Conservation (phyloP, 2,329 filamentous ascomycete species). For the Fusarium sp. region DNA sequence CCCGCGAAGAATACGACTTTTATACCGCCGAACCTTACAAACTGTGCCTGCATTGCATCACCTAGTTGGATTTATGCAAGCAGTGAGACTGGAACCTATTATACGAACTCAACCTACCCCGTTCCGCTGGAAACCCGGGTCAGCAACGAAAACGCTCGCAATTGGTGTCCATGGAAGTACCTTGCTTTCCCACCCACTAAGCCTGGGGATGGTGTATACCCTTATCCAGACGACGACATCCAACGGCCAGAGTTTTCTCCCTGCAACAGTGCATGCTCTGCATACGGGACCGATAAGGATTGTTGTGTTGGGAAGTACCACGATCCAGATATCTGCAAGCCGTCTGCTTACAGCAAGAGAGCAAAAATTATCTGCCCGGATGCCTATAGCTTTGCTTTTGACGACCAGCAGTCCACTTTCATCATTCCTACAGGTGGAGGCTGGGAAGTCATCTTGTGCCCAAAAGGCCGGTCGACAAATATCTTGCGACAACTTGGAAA, state of each 20-base stretch:
- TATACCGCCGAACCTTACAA: conserved; percentile 80
- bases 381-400: conserved; percentile 81
- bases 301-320: conserved; percentile 80
- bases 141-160: conserved; percentile 65
- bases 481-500: conserved; percentile 64
- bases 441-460: conserved; percentile 84
- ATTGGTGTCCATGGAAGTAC: conserved; percentile 85
- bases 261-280: conserved; percentile 80
- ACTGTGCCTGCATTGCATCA: conserved; percentile 80
- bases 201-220: conserved; percentile 80
- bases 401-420: conserved; percentile 69
- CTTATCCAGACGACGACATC: conserved; percentile 81
- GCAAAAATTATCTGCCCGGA: conserved; percentile 85
- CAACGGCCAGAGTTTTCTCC: conserved; percentile 78
- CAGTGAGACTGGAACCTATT: conserved; percentile 65
- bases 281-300: conserved; percentile 72
- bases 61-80: conserved; percentile 67
- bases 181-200: conserved; percentile 74
- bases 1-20: conserved; percentile 70
- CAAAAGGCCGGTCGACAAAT: conserved; percentile 68
- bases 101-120: conserved; percentile 73
- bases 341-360: conserved; percentile 73
- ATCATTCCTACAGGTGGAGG: conserved; percentile 75
- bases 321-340: conserved; percentile 70
- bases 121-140: conserved; percentile 73